Percentiles rank a stretch among this genome's conserved stretches.
Evolutionary conservation across 257 asterid species (phyloP).

Genomic region (Primulina tabacum): DNA sequence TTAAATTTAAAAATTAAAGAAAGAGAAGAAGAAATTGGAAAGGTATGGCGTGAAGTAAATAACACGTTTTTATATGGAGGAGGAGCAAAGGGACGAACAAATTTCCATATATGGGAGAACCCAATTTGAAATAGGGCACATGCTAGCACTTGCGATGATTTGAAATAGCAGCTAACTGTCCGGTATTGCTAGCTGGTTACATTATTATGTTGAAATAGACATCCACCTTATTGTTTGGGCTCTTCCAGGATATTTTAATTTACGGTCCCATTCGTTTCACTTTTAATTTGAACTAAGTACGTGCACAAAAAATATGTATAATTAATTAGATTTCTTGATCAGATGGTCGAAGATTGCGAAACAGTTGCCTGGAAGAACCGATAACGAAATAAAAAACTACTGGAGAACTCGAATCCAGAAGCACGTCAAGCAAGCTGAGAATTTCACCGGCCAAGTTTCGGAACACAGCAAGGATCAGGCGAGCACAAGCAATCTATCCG

Average conservation of each 20-base stretch:
- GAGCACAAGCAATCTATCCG: slow-evolving; percentile 56
- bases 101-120: not conserved
- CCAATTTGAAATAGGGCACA: not conserved
- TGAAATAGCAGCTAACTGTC: slow-evolving; percentile 45
- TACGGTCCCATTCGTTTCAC: slow-evolving; percentile 23
- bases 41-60: not conserved
- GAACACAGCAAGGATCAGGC: slow-evolving; percentile 38
- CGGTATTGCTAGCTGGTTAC: slow-evolving; percentile 26
- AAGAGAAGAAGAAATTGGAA: too few relatives aligned
- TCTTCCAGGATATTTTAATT: slow-evolving; percentile 2
- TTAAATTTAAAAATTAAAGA: too few relatives aligned
- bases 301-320: not conserved
- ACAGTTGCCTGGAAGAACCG: slow-evolving; percentile 87
- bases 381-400: slow-evolving; percentile 84
- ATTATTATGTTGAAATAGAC: slow-evolving; percentile 49
- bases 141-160: slow-evolving; percentile 28
- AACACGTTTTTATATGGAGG: not conserved
- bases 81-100: not conserved
- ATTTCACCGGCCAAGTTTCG: slow-evolving; percentile 27
- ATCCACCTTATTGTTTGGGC: slow-evolving; percentile 44
- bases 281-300: not conserved
- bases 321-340: not conserved
- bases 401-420: slow-evolving; percentile 96
- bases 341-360: slow-evolving; percentile 99
- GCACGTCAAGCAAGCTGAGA: slow-evolving; percentile 63